phyloP scores from a whole-genome alignment of 257 asterid genomes.

The Solanum pinnatisectum region DNA sequence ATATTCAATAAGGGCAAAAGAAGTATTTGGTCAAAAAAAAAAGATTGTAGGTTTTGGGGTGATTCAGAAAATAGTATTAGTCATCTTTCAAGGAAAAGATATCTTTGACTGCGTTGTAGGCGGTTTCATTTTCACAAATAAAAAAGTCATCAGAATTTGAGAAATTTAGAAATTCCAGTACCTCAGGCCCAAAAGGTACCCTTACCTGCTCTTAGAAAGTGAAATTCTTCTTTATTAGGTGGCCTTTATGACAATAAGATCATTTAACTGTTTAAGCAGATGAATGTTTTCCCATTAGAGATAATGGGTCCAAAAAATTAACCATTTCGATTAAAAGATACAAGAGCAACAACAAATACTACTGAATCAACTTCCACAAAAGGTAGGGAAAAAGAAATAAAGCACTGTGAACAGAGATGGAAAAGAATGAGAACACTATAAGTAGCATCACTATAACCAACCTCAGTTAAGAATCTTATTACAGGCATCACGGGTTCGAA shows the following conservation, averaged over 20 bases:
- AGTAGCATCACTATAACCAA: background rate
- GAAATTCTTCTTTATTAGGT: background rate
- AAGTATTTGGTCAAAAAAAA: background rate
- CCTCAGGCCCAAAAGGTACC: background rate
- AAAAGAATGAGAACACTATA: background rate
- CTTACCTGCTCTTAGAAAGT: background rate
- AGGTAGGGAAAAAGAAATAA: background rate
- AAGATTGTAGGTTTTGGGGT: background rate
- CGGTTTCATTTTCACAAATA: background rate
- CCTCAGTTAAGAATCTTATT: background rate
- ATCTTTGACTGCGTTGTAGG: background rate
- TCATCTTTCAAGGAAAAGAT: background rate
- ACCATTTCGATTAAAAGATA: background rate
- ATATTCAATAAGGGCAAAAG: background rate
- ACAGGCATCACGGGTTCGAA: background rate
- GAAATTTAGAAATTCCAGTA: background rate
- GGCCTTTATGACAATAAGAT: background rate
- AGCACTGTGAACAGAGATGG: background rate
- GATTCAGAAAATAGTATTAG: background rate
- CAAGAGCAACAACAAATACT: background rate
- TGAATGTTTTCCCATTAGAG: background rate
- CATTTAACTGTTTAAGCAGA: background rate
- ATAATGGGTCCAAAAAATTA: background rate
- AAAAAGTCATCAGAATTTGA: background rate
- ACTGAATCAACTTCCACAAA: background rate